These are phyloP conservation scores for Coemansia sp. DNA, from an alignment of 192 early-diverging fungal genomes.

Conservation along the genomic window DNA sequence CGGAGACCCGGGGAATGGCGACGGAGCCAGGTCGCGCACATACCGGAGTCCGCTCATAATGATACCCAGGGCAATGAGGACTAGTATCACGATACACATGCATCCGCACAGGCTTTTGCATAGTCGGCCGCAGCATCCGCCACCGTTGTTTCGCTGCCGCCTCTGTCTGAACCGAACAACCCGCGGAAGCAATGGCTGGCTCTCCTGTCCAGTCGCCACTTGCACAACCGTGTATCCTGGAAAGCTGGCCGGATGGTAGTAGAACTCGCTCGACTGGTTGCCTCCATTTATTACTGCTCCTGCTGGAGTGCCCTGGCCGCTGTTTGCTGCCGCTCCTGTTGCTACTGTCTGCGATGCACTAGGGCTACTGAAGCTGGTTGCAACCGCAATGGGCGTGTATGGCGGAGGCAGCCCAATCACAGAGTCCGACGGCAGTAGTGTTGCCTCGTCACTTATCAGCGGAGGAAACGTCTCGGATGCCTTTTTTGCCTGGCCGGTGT, in stretches of 20 bases:
- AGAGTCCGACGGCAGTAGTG: neutral
- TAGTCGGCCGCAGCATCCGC: constrained; percentile 7
- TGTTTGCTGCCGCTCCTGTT: neutral
- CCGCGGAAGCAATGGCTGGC: constrained; percentile 21
- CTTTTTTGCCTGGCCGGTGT: neutral
- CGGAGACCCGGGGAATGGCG: neutral
- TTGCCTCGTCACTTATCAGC: constrained; percentile 11
- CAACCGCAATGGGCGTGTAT: neutral
- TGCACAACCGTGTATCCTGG: constrained; percentile 46
- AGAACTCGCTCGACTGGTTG: neutral
- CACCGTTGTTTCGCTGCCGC: neutral
- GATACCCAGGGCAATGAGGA: constrained; percentile 8
- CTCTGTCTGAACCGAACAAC: constrained; percentile 9
- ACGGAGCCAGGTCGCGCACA: neutral
- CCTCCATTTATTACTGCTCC: neutral
- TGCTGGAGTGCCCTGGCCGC: neutral
- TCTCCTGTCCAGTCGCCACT: constrained; percentile 24
- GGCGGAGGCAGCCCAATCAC: constrained; percentile 1
- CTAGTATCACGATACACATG: constrained; percentile 19
- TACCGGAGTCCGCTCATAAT: neutral
- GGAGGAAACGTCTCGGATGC: constrained; percentile 31
- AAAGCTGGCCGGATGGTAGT: constrained; percentile 52
- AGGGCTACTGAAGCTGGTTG: no score
- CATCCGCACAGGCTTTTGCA: constrained; percentile 21
- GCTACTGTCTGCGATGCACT: no score